Base-by-base conservation (phyloP, 257 asterid genomes). In the Haberlea rhodopensis region DNA sequence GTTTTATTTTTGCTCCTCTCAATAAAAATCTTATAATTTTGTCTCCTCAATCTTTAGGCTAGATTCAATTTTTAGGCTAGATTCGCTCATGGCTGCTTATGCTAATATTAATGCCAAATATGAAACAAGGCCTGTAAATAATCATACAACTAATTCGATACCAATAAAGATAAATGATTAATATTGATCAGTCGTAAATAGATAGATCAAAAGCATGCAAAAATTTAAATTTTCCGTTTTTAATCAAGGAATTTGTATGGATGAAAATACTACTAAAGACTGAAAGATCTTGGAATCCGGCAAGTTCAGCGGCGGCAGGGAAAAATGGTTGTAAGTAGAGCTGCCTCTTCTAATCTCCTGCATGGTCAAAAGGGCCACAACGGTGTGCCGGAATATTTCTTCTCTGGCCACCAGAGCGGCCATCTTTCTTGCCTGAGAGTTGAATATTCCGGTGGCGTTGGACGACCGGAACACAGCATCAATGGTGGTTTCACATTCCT, bases 321-420 rank as follows among this genome's bases (percentile, higher is more conserved):
- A 94, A 28, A 85, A 90, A n/a, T 78, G 91, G 61, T 94, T 79
- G 67, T 83, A 82, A 19, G 99, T 94, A 0, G 97, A 94, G 84
- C 99, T 94, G 19, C 86, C 88, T 48, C 85, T 87, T 73, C 99
- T 83, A 32, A 94, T 90, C 73, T 87, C 96, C 71, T 84, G 84
- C 99, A 94, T 87, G 0, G 84, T 86, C 32, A 90, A 34, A 2
- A 94, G 84, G 5, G 99, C 97, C 18, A 89, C 96, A 72, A 90
- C 91, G 53, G 97, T 84, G 75, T 84, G 90, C 75, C 88, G 58
- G 71, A 89, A 87, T 0, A 94, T 79, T 10, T 96, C 96, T 24
- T 84, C 94, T 16, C 90, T 84, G 22, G 82, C 78, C 5, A 70
- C 80, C 60, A 57, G 72, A 51, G 56, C 56, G 26, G 57, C 71